These are phyloP conservation scores for Eucalyptus paniculata DNA, from an alignment of 345 rosid species.

Conservation along the genomic window DNA sequence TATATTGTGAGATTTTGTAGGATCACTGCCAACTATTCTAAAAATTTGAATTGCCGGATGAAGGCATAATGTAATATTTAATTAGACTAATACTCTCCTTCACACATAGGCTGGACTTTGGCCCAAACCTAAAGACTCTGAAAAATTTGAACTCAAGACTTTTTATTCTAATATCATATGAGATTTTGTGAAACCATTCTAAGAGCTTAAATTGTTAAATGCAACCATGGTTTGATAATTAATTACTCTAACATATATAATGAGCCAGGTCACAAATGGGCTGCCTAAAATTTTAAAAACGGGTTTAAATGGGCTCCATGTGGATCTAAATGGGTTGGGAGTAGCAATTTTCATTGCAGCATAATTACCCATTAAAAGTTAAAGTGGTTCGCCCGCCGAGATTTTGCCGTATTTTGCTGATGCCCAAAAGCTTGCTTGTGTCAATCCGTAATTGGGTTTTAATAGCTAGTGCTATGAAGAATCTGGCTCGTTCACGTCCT, in stretches of 20 bases:
- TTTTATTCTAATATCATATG: no score
- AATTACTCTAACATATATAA: no score
- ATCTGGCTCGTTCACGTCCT: neutral
- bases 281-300: neutral
- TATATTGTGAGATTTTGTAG: no score
- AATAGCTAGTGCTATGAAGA: neutral
- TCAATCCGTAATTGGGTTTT: neutral
- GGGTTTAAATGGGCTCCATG: no score
- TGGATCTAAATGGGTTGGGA: neutral
- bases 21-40: no score
- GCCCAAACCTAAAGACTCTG: no score
- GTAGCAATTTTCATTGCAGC: neutral
- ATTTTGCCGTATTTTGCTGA: neutral
- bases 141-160: no score
- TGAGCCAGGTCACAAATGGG: neutral
- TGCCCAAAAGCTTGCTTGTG: neutral
- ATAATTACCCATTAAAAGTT: neutral
- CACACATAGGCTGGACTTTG: no score
- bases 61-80: no score
- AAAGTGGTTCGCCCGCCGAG: neutral
- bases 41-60: fast-evolving
- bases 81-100: no score
- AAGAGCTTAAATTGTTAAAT: no score
- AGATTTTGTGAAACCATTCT: no score
- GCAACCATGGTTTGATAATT: fast-evolving